Base-by-base conservation (phyloP, 371 early-diverging fungal species). In the Mortierella sp. region DNA sequence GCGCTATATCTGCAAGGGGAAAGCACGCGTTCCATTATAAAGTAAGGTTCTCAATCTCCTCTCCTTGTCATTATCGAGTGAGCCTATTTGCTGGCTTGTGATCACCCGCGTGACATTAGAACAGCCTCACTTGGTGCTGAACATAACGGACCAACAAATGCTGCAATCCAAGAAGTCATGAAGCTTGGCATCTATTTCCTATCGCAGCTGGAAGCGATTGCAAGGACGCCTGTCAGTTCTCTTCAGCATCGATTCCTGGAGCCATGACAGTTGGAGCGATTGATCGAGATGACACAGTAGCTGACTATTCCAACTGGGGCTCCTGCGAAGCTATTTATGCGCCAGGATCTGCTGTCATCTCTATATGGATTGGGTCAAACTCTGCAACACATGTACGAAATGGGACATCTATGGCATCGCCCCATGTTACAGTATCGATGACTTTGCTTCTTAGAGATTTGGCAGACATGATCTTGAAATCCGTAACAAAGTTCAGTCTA, bases 251-350 rank as follows among this genome's bases (percentile, higher is more conserved):
- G 19, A 93, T 93, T 3, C 84, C 88, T 9, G 87, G 91, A 43
- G 97, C 95, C 2, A 84, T 97, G 57, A 97, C 97, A 0, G 97
- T 97, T 9, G 99, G 97, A 9, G 96, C 96, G 0, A 92, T 94
- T 19, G 91, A 93, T 80, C 72, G 84, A 41, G 88, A 89, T 58
- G 95, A 96, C 83, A 87, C 86, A 1, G 86, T 91, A 41, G 93
- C 95, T 10, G 87, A 75, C 32, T 96, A 93, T 83, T 93, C 94
- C 32, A 94, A 96, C 69, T 86, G 85, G 67, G 97, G 97, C 4
- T 85, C 83, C 24, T 96, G 96, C 77, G 96, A 96, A 22, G 67
- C 81, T 28, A 76, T 76, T 21, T 84, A 73, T 47, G 96, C 96
- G 1, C 91, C 91, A 8, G 97, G 98, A 28, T 91, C 94, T 0